Evolutionary conservation across 2,329 filamentous ascomycete genomes (phyloP).

Genomic region (Calonectria hongkongensis): DNA sequence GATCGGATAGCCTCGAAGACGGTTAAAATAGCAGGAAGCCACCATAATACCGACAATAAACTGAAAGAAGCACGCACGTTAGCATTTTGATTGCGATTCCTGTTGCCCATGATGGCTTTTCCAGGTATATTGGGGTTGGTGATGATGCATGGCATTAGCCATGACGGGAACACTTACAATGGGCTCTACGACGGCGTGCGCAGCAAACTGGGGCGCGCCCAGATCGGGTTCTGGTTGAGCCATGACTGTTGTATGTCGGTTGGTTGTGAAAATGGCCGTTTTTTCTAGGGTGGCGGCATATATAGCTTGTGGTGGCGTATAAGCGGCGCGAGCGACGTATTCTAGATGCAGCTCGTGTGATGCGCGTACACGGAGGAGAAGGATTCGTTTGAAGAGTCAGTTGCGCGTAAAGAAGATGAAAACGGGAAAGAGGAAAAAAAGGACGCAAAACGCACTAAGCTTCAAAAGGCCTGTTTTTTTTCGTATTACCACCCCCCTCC

Average conservation of each 20-base stretch:
- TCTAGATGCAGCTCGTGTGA: constrained; percentile 7
- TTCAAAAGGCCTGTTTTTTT: background rate
- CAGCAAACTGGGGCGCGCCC: constrained; percentile 55
- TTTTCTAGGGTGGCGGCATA: background rate
- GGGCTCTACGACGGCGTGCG: constrained; percentile 53
- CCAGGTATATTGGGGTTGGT: background rate
- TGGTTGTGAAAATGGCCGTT: background rate
- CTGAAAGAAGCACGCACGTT: constrained; percentile 25
- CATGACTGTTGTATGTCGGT: constrained; percentile 33
- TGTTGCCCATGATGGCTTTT: background rate
- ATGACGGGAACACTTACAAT: constrained; percentile 47
- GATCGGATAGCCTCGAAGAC: constrained; percentile 50
- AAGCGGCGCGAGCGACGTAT: constrained; percentile 6
- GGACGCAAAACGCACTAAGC: constrained; percentile 20
- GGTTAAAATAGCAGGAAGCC: constrained; percentile 55
- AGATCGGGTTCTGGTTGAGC: constrained; percentile 44
- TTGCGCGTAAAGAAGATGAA: constrained; percentile 25
- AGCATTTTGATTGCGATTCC: background rate
- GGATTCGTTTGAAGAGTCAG: background rate
- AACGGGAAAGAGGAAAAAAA: constrained; percentile 22
- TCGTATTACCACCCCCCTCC: constrained; percentile 7
- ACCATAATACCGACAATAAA: constrained; percentile 56
- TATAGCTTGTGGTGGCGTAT: constrained; percentile 3
- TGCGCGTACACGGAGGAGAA: constrained; percentile 15
- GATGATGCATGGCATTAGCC: background rate